Evolutionary conservation across 192 early-diverging fungal genomes (phyloP), one percentile per base, ranked within the genome.

Genomic region (Funneliformis geosporum): DNA sequence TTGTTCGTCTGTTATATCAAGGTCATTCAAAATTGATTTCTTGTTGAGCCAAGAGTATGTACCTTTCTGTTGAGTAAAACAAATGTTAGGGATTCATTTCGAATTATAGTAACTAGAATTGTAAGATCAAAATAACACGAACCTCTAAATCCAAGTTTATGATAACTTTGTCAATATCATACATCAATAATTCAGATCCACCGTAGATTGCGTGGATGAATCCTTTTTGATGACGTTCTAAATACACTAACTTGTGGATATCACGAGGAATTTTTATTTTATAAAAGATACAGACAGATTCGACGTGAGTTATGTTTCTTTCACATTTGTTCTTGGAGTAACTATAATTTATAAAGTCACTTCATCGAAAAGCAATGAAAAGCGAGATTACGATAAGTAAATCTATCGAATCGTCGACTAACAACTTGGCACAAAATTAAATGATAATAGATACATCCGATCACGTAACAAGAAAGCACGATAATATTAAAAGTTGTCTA

Each of bases 181-280:
- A 95, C 89, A 93, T 93, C 23, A 95, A 83, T 28, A 92, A 69
- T 73, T 95, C 94, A 50, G 90, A 88, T 44, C 92, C 91, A 73
- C 88, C 90, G 80, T 91, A 91, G 21, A 93, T 83, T 0, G 92
- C 90, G 79, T 93, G 90, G 47, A 94, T 86, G 64, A 91, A 86
- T 81, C 91, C 89, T 81, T 87, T 80, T 44, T 90, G 91, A 84
- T 93, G 92, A 55, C 82, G 80, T 72, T 91, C 86, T 85, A 95
- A 78, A 80, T 94, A 94, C 25, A 89, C 89, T 67, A 95, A 86
- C 89, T 89, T 84, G 42, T 68, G 38, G 4, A 68, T 55, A 68
- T 68, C 66, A 68, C 66, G 39, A 21, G 66, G 16, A 39, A 39
- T 33, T 33, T 33, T 33, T 33, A 2, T 33, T 33, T 21, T 9